Evolutionary conservation across 345 rosid species (phyloP).

Genomic region (Lagerstroemia speciosa): DNA sequence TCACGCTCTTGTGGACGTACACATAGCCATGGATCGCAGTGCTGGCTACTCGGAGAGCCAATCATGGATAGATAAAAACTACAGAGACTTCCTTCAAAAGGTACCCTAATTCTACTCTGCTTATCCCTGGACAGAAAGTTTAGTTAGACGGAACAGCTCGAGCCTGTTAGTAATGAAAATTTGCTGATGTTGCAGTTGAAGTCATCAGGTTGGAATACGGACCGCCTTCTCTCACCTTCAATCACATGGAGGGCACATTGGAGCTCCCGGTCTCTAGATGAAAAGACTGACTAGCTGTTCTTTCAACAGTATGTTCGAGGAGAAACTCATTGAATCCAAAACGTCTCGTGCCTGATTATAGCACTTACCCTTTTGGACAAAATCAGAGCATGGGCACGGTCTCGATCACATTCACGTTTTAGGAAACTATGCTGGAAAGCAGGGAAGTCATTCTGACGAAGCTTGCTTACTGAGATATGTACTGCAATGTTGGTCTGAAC

Average conservation of each 20-base stretch:
- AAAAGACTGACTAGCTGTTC: slow-evolving; percentile 44
- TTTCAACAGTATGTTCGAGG: not conserved
- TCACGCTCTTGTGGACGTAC: slow-evolving; percentile 59
- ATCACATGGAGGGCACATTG: slow-evolving; percentile 77
- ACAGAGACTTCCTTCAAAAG: slow-evolving; percentile 48
- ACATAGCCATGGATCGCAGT: slow-evolving; percentile 15
- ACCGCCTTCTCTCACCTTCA: slow-evolving; percentile 68
- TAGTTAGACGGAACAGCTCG: not conserved
- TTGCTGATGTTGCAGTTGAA: slow-evolving; percentile 39
- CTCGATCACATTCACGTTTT: not conserved
- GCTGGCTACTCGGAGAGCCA: slow-evolving; percentile 35
- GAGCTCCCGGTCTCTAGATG: slow-evolving; percentile 26
- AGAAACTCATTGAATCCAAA: not conserved
- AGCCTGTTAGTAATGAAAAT: not conserved
- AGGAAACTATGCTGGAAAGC: not conserved
- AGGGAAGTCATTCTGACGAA: not conserved
- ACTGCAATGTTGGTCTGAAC: not conserved
- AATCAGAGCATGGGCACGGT: not conserved
- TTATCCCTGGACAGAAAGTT: not conserved
- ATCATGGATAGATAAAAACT: slow-evolving; percentile 74
- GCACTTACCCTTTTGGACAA: not conserved
- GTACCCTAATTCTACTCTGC: slow-evolving; percentile 22
- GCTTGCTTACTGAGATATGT: not conserved
- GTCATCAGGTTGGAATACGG: slow-evolving; percentile 72
- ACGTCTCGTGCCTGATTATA: not conserved